Evolutionary conservation across 2,329 filamentous ascomycete genomes (phyloP).

Genomic region (Penicillium sp.): DNA sequence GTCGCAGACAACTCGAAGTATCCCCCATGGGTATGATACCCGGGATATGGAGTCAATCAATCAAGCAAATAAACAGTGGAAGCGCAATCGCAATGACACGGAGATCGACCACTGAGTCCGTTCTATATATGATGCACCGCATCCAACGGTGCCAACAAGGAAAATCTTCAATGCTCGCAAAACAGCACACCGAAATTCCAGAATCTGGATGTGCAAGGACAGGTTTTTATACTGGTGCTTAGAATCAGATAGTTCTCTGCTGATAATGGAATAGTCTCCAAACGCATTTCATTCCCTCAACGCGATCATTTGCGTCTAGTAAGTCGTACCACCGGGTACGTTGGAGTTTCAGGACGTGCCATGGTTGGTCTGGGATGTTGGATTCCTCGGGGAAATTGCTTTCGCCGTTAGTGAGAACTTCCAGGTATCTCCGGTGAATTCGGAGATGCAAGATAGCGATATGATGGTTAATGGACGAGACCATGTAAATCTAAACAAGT

Average conservation of each 20-base stretch:
- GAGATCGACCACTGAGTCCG: background rate
- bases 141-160: slow-evolving; percentile 5
- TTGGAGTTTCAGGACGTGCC: slow-evolving; percentile 54
- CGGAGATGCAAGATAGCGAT: slow-evolving; percentile 59
- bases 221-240: background rate
- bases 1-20: background rate
- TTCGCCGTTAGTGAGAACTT: slow-evolving; percentile 51
- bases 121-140: slow-evolving; percentile 18
- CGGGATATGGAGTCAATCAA: background rate
- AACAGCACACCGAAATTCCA: background rate
- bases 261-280: slow-evolving; percentile 61
- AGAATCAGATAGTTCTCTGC: slow-evolving; percentile 26
- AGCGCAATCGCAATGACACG: background rate
- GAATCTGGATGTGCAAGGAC: background rate
- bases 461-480: slow-evolving; percentile 64
- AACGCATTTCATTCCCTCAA: slow-evolving; percentile 56
- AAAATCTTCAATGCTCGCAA: background rate
- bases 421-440: slow-evolving; percentile 57
- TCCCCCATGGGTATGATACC: background rate
- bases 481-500: slow-evolving; percentile 56
- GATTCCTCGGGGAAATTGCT: slow-evolving; percentile 26
- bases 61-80: background rate
- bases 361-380: slow-evolving; percentile 37
- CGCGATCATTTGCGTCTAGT: slow-evolving; percentile 53
- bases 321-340: slow-evolving; percentile 62